Base-by-base conservation (phyloP, 371 early-diverging fungal species). In the Apophysomyces variabilis region DNA sequence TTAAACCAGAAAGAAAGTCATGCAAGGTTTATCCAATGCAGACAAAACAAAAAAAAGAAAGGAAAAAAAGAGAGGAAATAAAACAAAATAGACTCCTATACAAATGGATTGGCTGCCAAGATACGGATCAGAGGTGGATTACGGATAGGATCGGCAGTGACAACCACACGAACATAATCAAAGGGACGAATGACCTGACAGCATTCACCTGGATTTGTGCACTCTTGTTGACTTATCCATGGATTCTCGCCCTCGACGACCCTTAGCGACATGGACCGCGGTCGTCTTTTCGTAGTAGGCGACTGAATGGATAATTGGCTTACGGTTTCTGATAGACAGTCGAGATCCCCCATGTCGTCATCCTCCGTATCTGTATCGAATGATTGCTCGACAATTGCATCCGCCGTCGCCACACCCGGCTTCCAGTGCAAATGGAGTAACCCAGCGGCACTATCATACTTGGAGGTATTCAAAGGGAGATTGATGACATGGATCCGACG, bases 121-220 rank as follows among this genome's bases (percentile, higher is more conserved):
- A 90, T 79, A 70, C 88, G 87, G 65, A 90, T 85, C 57, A 89
- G 80, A 36, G 90, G 90, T 7, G 92, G 92, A 18, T 84, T 89
- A 43, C 85, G 77, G 26, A 78, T 71, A 13, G 86, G 83, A 62
- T 90, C 85, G 5, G 86, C 84, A 1, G 86, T 85, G 38, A 92
- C 79, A 54, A 87, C 80, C 0, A 92, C 90, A 13, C 79, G 67
- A 37, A 93, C 70, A 62, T 75, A 76, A 57, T 86, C 85, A 73
- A 91, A 90, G 3, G 89, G 84, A 45, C 80, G 76, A 59, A 93
- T 83, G 8, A 81, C 72, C 68, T 88, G 89, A 9, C 81, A 69
- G 41, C 67, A 75, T 41, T 80, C 78, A 32, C 68, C 57, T 0
- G 78, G 76, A 56, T 78, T 77, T 1, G 72, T 74, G 32, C 76